Evolutionary conservation across 495 filamentous ascomycete species (phyloP), one percentile per base, ranked within the genome.

Genomic region (Penicillium salamii): DNA sequence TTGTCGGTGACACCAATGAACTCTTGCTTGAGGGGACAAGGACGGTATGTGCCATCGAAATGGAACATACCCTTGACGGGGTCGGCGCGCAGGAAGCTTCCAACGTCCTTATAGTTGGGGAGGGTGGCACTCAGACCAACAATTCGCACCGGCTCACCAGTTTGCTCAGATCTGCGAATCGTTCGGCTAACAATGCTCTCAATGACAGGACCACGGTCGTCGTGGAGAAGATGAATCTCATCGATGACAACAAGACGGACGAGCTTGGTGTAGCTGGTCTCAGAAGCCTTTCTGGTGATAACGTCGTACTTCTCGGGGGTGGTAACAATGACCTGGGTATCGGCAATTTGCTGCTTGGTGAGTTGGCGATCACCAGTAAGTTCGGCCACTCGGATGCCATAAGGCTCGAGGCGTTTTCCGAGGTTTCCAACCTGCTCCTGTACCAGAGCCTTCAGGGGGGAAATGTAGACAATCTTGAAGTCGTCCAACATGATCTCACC

Each of bases 261-360:
- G 20, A 99, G 82, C 55, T 95, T 97, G 28, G 90, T 99, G 67
- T 99, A 99, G 54, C 91, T 92, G 45, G 91, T 80, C 68, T 99
- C 93, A 0, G 92, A 96, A 3, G 92, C 95, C 70, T 99, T 99
- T 56, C 93, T 84, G 5, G 95, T 99, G 58, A 99, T 96, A 48
- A 99, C 95, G 71, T 99, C 93, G 85, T 88, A 99, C 72, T 99
- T 99, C 65, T 99, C 93, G 8, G 93, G 93, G 0, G 93, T 99
- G 2, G 93, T 99, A 36, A 99, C 91, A 58, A 99, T 99, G 57
- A 99, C 86, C 63, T 99, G 93, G 6, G 93, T 97, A 56, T 99
- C 95, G 20, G 90, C 82, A 50, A 99, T 97, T 70, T 97, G 93
- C 63, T 96, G 91, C 67, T 99, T 99, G 29, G 93, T 97, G 66